Base-by-base conservation (phyloP, 441 rosid species). In the Daphne laureola region DNA sequence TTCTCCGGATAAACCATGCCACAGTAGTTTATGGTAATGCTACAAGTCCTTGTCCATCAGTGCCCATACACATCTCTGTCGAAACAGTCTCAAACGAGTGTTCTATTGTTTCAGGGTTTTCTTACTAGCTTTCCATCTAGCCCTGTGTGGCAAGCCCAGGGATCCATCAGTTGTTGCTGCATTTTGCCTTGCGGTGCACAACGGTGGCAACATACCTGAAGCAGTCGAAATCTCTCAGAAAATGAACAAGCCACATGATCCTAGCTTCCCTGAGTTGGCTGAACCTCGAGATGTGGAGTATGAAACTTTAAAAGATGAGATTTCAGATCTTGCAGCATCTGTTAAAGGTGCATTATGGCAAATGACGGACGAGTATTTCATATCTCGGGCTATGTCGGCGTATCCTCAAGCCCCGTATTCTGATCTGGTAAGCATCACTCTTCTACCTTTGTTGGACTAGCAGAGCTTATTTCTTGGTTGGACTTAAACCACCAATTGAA, bases 1-100 rank as follows among this genome's bases (percentile, higher is more conserved):
- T 41, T 92, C 92, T 26, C 96, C 96, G 25, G 80, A 90, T 66
- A 74, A 65, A 64, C 96, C 95, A 59, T 85, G 98, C 68, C 95
- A 87, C 73, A 60, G 80, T 73, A 74, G 86, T 76, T 78, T 91
- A 77, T 91, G 96, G 95, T 87, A 76, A 71, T 69, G 54, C 57
- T 36, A 13, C 51, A 40, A 53, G 18, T 53, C 46, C 46, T 15
- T 17, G 23, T 3, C 4, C 43, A 14, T 13, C 18, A n/a, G 35
- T 43, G 62, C 12, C 46, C 63, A 11, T 31, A 11, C 12, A 12
- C 42, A 46, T 43, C 23, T 31, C 49, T 45, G 23, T 53, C 44
- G 53, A 53, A 26, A 36, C 6, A 27, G 7, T 50, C 31, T 14
- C 43, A 43, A 36, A 60, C 51, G 3, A 40, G 38, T 13, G 9